These are phyloP conservation scores for Hypoxylon sp. DNA, from an alignment of 2,329 filamentous ascomycete genomes.

Conservation along the genomic window DNA sequence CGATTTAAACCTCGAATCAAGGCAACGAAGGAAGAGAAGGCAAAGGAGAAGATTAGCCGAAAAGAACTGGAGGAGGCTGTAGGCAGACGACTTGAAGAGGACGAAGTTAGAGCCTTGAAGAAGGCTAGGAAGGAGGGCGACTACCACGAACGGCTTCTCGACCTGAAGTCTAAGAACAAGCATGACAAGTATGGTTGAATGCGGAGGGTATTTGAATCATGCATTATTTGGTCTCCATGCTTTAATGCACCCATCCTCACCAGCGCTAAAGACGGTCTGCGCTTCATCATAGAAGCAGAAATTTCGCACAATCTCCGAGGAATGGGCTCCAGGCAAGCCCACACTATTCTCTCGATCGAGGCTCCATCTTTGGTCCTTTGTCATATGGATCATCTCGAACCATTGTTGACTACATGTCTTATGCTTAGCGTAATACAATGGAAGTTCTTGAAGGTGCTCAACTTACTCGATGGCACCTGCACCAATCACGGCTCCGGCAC, in stretches of 20 bases:
- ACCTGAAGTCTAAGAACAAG: conserved; percentile 91
- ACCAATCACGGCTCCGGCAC: conserved; percentile 71
- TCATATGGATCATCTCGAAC: conserved; percentile 72
- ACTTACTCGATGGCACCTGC: conserved; percentile 76
- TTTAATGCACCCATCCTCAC: conserved; percentile 70
- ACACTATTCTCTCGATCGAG: conserved; percentile 69
- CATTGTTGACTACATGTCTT: conserved; percentile 60
- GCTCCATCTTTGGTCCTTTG: conserved; percentile 65
- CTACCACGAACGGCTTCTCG: conserved; percentile 87
- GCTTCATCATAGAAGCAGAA: conserved; percentile 74
- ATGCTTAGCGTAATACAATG: conserved; percentile 30
- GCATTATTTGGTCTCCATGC: conserved; percentile 64
- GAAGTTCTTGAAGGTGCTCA: not conserved
- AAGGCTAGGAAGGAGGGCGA: conserved; percentile 86
- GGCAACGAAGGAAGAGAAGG: conserved; percentile 85
- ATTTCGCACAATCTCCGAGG: conserved; percentile 72
- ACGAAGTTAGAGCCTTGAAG: conserved; percentile 88
- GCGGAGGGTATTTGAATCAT: conserved; percentile 35
- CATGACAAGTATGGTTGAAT: conserved; percentile 84
- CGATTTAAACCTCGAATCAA: conserved; percentile 89
- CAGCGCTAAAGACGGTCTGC: conserved; percentile 69
- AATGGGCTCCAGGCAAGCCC: conserved; percentile 72
- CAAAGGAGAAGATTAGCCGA: conserved; percentile 85
- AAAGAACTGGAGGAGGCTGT: conserved; percentile 87
- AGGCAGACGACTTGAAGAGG: conserved; percentile 81